Evolutionary conservation across 768 basidiomycete species (phyloP).

Genomic region (Tricholoma sp.): DNA sequence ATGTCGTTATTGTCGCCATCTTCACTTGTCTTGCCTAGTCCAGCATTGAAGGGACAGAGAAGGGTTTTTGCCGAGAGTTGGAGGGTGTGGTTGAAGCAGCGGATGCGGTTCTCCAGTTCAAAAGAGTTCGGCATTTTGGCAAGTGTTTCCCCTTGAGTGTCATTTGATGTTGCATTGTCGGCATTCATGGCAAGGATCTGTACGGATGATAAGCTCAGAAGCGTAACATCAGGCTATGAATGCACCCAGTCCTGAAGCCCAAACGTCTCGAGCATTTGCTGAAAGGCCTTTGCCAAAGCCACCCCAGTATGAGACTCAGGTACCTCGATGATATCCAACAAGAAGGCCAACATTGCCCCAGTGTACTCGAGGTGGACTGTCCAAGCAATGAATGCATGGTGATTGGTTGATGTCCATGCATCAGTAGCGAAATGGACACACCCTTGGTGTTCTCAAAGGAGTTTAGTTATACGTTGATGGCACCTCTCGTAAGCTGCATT

Average conservation of each 20-base stretch:
- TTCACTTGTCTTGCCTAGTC: too few species aligned
- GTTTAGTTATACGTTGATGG: background rate
- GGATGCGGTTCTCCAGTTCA: slow-evolving; percentile 16
- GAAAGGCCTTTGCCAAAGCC: slow-evolving; percentile 15
- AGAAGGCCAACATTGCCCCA: slow-evolving; percentile 11
- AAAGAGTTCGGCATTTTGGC: slow-evolving; percentile 17
- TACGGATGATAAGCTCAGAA: too few species aligned
- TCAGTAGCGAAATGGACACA: background rate
- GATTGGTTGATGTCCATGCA: slow-evolving; percentile 21
- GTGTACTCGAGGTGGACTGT: slow-evolving; percentile 21
- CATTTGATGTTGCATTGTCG: background rate
- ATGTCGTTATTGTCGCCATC: background rate
- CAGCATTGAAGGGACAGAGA: background rate
- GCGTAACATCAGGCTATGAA: background rate
- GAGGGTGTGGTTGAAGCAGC: slow-evolving; percentile 34
- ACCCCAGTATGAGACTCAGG: too few species aligned
- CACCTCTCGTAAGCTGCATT: too few species aligned
- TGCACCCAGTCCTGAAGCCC: background rate
- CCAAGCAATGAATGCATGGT: slow-evolving; percentile 23
- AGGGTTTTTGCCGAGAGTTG: slow-evolving; percentile 29
- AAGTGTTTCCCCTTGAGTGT: background rate
- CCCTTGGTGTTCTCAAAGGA: background rate
- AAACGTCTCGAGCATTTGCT: slow-evolving; percentile 8
- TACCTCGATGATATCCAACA: too few species aligned
- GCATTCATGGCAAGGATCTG: slow-evolving; percentile 2